Evolutionary conservation across 306 rosid genomes (phyloP), one percentile per base, ranked within the genome.

Genomic region (Cucumis cinereus): DNA sequence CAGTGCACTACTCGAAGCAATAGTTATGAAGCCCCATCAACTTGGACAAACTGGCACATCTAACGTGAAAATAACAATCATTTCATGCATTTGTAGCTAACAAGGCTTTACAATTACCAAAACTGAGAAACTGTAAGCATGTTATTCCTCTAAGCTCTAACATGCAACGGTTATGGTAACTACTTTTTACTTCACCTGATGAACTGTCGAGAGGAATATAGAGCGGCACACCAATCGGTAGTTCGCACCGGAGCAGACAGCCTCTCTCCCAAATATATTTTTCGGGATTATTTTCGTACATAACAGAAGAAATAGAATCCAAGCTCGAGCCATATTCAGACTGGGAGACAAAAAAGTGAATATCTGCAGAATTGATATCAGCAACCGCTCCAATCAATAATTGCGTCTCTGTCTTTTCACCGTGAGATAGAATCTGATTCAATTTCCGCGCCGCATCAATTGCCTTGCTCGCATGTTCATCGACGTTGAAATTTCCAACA

Each of bases 191-290:
- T 30, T 76, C 76, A 94, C 98, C 98, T n/a, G 81, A 41, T 4
- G 87, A 78, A 78, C 75, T 86, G 45, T 84, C 72, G n/a, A 74
- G 79, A 24, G 88, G 84, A 78, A 87, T 84, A 80, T 90, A 90
- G 67, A 90, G 43, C 6, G 98, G 96, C 82, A 94, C 73, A 82
- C 79, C 86, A 50, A 94, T 75, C 4, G 90, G 91, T 78, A 94
- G 88, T 83, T 89, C 94, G 53, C 97, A 88, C 30, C 83, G 85
- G 77, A 94, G 83, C 81, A 94, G 84, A 73, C 93, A 91, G 35
- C 96, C 97, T 23, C 85, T 87, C 86, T 94, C 98, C 98, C 98
- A 94, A 30, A 88, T 55, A 83, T 19, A 74, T 84, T 89, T 89
- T 54, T 84, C 89, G 2, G 93, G 80, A 67, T 81, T 38, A 50